Evolutionary conservation across 192 early-diverging fungal genomes (phyloP).

Genomic region (Coemansia javaensis): DNA sequence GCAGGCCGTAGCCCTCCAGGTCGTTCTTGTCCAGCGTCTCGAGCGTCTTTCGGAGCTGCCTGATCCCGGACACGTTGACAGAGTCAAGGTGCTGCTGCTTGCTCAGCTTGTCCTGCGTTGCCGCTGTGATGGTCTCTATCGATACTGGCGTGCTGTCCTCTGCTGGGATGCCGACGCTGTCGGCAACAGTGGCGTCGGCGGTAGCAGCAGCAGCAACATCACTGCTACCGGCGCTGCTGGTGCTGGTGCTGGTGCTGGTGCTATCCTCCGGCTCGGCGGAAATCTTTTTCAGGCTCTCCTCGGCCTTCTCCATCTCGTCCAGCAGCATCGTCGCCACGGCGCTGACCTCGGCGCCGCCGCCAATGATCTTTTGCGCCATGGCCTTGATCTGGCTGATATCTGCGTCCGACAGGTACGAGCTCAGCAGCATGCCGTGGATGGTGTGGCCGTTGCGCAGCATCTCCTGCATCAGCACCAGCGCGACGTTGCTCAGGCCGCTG

Average conservation of each 20-base stretch:
- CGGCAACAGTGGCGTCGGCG: neutral
- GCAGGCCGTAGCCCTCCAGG: conserved; percentile 63
- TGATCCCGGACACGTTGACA: conserved; percentile 66
- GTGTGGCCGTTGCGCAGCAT: conserved; percentile 40
- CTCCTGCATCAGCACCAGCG: conserved; percentile 44
- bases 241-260: too few relatives aligned
- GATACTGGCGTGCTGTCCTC: neutral
- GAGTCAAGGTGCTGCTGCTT: conserved; percentile 21
- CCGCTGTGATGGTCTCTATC: neutral
- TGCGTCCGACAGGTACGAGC: conserved; percentile 39
- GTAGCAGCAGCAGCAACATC: too few relatives aligned
- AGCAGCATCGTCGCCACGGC: conserved; percentile 25
- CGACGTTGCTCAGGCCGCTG: conserved; percentile 29
- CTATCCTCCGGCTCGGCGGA: neutral
- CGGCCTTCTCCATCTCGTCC: conserved; percentile 25
- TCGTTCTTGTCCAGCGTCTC: conserved; percentile 52
- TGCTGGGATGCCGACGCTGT: neutral
- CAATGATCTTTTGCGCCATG: conserved; percentile 31
- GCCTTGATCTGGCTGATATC: conserved; percentile 46
- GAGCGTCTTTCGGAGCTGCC: conserved; percentile 69
- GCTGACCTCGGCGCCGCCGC: conserved; percentile 15
- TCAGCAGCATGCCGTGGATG: conserved; percentile 42
- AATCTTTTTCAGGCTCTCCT: conserved; percentile 21
- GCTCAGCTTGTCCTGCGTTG: too few relatives aligned
- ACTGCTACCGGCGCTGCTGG: neutral